Evolutionary conservation across 2,329 filamentous ascomycete genomes (phyloP).

Genomic region (Penicillium decumbens): DNA sequence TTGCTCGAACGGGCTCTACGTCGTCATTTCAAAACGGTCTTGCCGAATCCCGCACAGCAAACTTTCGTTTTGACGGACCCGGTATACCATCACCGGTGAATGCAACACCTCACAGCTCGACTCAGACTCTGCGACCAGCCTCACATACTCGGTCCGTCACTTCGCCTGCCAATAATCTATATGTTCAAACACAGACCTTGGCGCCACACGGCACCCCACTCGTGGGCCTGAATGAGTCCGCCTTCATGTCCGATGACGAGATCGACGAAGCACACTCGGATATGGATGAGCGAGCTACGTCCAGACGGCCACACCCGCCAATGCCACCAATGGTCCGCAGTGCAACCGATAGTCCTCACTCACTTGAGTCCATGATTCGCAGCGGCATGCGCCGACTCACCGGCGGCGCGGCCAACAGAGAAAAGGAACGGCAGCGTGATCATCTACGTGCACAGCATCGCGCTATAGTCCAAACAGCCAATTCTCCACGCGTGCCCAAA

Average conservation of each 20-base stretch:
- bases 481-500: slow-evolving; percentile 45
- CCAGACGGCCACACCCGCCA: slow-evolving; percentile 22
- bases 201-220: slow-evolving; percentile 47
- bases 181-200: slow-evolving; percentile 47
- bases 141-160: slow-evolving; percentile 81
- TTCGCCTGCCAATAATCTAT: slow-evolving; percentile 60
- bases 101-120: slow-evolving; percentile 33
- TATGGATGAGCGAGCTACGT: slow-evolving; percentile 61
- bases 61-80: slow-evolving; percentile 49
- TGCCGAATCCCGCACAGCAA: slow-evolving; percentile 62
- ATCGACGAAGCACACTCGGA: slow-evolving; percentile 74
- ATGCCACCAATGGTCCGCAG: slow-evolving; percentile 28
- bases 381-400: slow-evolving; percentile 47
- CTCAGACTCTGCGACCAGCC: slow-evolving; percentile 53
- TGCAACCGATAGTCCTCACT: slow-evolving; percentile 41
- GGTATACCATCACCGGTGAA: slow-evolving; percentile 46
- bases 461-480: slow-evolving; percentile 35
- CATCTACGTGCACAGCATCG: slow-evolving; percentile 43
- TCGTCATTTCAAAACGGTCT: slow-evolving; percentile 85
- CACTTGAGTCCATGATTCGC: slow-evolving; percentile 44
- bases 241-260: slow-evolving; percentile 73
- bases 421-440: slow-evolving; percentile 45
- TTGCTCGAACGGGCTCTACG: slow-evolving; percentile 64
- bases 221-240: slow-evolving; percentile 47
- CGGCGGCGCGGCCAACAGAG: slow-evolving; percentile 39